These are phyloP conservation scores for Strobilomyces confusus DNA, from an alignment of 768 basidiomycete species.

Conservation along the genomic window DNA sequence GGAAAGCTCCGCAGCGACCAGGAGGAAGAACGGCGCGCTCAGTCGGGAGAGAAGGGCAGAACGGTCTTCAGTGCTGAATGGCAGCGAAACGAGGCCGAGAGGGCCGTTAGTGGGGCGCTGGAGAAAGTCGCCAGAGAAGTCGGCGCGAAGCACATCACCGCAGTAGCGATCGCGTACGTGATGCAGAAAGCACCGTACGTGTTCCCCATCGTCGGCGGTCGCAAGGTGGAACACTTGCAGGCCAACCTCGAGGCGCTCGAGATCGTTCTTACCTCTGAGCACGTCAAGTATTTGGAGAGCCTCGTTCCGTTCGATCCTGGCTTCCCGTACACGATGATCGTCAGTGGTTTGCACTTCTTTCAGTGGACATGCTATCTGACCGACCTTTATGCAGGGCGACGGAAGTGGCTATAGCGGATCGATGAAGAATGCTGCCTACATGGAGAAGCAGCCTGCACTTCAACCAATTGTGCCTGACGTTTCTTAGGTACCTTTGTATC, in stretches of 20 bases:
- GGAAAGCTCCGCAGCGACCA: constrained; percentile 31
- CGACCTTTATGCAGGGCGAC: constrained; percentile 20
- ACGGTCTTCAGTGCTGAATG: constrained; percentile 19
- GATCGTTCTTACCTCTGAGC: constrained; percentile 36
- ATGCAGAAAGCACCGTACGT: constrained; percentile 45
- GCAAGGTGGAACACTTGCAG: constrained; percentile 41
- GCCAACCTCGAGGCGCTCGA: constrained; percentile 42
- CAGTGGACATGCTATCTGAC: neutral
- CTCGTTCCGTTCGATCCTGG: constrained; percentile 35
- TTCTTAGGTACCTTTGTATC: neutral
- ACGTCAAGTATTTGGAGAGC: constrained; percentile 37
- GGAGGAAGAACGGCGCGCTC: constrained; percentile 25
- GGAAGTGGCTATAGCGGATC: constrained; percentile 16
- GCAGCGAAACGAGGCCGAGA: constrained; percentile 33
- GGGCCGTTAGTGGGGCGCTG: constrained; percentile 31
- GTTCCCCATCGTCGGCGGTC: constrained; percentile 41
- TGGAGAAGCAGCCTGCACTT: constrained; percentile 18
- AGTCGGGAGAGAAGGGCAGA: constrained; percentile 39
- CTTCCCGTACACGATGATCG: constrained; percentile 34
- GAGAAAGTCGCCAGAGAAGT: constrained; percentile 39
- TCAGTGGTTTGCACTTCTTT: constrained; percentile 16
- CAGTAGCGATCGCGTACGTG: constrained; percentile 42
- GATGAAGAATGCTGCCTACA: constrained; percentile 12
- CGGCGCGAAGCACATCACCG: constrained; percentile 32
- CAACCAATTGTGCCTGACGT: constrained; percentile 5